Conservation (phyloP, 2,329 filamentous ascomycete genomes). For the Rutstroemia sydowiana region DNA sequence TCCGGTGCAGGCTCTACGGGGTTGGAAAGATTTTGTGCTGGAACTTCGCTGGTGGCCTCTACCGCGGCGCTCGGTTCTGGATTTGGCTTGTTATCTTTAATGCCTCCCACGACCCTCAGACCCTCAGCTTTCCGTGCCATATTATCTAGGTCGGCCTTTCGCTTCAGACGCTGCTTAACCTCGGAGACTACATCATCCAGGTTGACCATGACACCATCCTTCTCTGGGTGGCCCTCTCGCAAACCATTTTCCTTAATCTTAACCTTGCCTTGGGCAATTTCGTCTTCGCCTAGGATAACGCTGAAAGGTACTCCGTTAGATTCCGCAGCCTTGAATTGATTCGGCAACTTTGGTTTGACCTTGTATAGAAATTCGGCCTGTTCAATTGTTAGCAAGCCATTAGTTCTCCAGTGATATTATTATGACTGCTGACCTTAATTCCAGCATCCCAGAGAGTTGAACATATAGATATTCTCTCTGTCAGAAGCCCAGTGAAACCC, state of each 20-base stretch:
- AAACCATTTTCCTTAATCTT: constrained; percentile 83
- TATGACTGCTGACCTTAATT: constrained; percentile 56
- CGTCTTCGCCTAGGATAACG: constrained; percentile 85
- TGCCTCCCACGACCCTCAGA: constrained; percentile 27
- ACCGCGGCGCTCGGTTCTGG: constrained; percentile 14
- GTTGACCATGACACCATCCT: constrained; percentile 73
- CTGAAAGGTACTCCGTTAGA: constrained; percentile 72
- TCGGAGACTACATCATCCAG: constrained; percentile 56
- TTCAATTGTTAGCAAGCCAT: neutral
- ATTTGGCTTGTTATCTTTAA: constrained; percentile 17
- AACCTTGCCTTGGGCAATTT: constrained; percentile 74
- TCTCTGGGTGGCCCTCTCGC: constrained; percentile 76
- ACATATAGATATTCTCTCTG: constrained; percentile 76
- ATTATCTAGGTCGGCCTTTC: constrained; percentile 28
- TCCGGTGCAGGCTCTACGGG: neutral
- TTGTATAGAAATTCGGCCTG: constrained; percentile 83
- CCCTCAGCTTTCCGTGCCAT: constrained; percentile 24
- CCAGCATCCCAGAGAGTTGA: constrained; percentile 76
- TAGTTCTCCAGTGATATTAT: constrained; percentile 6
- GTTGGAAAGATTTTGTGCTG: neutral
- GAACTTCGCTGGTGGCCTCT: neutral
- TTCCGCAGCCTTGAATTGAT: constrained; percentile 90
- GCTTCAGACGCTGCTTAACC: constrained; percentile 45
- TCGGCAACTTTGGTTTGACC: constrained; percentile 77
- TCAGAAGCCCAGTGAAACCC: constrained; percentile 70